Conservation (phyloP, 305 asterid species). For the Salvia sclarea region DNA sequence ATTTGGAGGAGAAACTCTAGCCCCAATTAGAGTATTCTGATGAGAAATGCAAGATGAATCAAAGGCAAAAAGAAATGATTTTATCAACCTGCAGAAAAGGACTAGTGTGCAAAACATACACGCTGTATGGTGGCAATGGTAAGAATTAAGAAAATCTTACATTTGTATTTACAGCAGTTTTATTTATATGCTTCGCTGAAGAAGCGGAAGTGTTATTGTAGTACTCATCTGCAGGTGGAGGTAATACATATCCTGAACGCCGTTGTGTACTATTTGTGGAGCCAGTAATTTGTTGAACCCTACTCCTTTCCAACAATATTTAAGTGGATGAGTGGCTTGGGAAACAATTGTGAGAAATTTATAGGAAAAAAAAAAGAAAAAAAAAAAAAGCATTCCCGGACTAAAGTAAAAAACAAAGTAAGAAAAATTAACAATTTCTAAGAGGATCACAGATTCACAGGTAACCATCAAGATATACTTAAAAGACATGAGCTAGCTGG, state of each 20-base stretch:
- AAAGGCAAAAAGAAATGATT: background rate
- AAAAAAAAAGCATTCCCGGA: background rate
- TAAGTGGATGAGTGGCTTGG: conserved; percentile 40
- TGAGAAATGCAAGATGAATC: conserved; percentile 3
- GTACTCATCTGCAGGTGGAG: conserved; percentile 89
- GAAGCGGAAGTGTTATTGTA: conserved; percentile 56
- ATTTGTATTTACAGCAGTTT: conserved; percentile 57
- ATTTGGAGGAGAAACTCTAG: conserved; percentile 81
- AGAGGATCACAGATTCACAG: background rate
- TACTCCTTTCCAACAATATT: conserved; percentile 58
- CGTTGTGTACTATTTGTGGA: conserved; percentile 59
- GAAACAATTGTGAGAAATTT: conserved; percentile 21
- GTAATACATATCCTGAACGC: conserved; percentile 75
- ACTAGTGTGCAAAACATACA: conserved; percentile 21
- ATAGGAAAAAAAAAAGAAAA: too few species aligned
- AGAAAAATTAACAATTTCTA: background rate
- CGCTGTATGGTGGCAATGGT: background rate
- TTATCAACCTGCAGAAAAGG: background rate
- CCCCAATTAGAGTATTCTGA: conserved; percentile 34
- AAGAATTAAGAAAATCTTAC: conserved; percentile 51
- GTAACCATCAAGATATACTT: conserved; percentile 2
- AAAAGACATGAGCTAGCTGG: conserved; percentile 1
- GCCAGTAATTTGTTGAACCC: conserved; percentile 81
- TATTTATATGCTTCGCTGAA: conserved; percentile 59
- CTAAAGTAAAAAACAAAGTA: background rate